Evolutionary conservation across 768 basidiomycete genomes (phyloP).

Genomic region (Lentinus tigrinus): DNA sequence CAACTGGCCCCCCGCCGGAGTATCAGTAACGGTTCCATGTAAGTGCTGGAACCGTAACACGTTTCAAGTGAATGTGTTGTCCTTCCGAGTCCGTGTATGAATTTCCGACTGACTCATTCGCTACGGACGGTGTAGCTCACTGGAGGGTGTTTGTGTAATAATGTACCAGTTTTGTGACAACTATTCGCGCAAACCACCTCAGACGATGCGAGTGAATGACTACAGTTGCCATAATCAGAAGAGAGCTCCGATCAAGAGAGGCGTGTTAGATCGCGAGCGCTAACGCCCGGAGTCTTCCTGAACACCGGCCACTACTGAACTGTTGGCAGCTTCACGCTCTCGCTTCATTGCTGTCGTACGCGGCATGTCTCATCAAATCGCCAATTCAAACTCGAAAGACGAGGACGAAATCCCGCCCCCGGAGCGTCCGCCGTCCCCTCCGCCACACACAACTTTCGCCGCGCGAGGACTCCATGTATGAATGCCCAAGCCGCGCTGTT

Average conservation of each 20-base stretch:
- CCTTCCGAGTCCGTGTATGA: too few relatives aligned
- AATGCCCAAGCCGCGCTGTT: conserved; percentile 12
- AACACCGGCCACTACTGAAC: background rate
- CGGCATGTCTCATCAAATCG: background rate
- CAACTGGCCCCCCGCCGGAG: background rate
- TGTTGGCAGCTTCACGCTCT: background rate
- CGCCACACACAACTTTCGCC: conserved; percentile 67
- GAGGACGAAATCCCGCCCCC: conserved; percentile 33
- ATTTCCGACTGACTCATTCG: too few relatives aligned
- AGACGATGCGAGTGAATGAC: too few relatives aligned
- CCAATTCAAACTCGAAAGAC: background rate
- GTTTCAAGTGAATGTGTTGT: too few relatives aligned
- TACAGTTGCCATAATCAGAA: background rate
- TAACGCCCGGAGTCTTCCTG: background rate
- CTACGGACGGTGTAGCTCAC: background rate
- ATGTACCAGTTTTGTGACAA: too few relatives aligned
- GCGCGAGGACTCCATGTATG: conserved; percentile 76
- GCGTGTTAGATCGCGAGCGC: background rate
- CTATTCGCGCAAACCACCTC: too few relatives aligned
- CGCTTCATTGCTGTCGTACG: background rate
- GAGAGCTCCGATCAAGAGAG: background rate
- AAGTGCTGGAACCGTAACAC: background rate
- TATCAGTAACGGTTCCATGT: background rate
- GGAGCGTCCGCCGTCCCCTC: conserved; percentile 63
- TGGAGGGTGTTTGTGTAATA: background rate